Conservation (phyloP, 805 yeast genomes). For the Torulaspora indica region DNA sequence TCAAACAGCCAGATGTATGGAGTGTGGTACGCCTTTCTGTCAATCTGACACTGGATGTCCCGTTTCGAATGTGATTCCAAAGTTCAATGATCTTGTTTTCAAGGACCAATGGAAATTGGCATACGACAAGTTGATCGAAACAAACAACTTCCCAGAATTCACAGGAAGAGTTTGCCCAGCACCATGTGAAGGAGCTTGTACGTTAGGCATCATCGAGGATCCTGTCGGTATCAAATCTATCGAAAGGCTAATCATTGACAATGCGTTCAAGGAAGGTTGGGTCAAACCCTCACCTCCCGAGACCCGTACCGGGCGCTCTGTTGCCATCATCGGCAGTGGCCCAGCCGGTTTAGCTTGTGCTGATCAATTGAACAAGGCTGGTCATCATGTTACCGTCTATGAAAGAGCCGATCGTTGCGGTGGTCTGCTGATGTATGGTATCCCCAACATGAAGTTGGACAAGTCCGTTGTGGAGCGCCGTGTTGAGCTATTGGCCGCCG, state of each 20-base stretch:
- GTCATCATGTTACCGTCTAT: conserved; percentile 85
- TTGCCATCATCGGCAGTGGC: conserved; percentile 93
- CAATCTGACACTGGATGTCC: conserved; percentile 98
- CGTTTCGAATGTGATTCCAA: conserved; percentile 92
- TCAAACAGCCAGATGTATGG: conserved; percentile 98
- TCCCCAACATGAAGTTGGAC: conserved; percentile 97
- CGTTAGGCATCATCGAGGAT: conserved; percentile 85
- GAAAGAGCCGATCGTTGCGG: conserved; percentile 96
- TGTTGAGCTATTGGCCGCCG: conserved; percentile 82
- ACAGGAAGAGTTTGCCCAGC: conserved; percentile 99
- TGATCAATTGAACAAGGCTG: conserved; percentile 94
- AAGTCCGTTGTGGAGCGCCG: conserved; percentile 90
- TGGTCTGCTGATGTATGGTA: conserved; percentile 97
- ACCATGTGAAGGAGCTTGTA: conserved; percentile 97
- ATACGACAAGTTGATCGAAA: conserved; percentile 83
- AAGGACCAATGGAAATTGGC: conserved; percentile 94
- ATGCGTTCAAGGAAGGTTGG: conserved; percentile 97
- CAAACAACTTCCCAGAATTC: conserved; percentile 97
- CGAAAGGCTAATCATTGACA: conserved; percentile 93
- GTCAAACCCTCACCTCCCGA: conserved; percentile 77
- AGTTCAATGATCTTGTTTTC: conserved; percentile 95
- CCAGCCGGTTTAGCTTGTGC: conserved; percentile 97
- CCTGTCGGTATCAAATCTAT: conserved; percentile 96
- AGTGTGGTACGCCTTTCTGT: conserved; percentile 99
- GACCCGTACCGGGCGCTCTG: conserved; percentile 73